Evolutionary conservation across 2,329 filamentous ascomycete species (phyloP).

Genomic region (Diaporthe vexans): DNA sequence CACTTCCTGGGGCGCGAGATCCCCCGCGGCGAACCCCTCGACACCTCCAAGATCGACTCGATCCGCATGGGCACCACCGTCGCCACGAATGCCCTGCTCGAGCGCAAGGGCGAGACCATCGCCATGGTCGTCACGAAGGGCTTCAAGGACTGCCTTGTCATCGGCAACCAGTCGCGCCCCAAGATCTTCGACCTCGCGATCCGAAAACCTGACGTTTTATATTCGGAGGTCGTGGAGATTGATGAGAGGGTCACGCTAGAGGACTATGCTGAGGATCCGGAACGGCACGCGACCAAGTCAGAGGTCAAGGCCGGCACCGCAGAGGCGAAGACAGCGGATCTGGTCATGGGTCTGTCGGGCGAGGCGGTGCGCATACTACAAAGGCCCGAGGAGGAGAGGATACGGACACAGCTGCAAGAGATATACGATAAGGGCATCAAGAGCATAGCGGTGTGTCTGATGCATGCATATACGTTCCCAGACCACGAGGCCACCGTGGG

Average conservation of each 20-base stretch:
- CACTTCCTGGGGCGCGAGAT: conserved; percentile 82
- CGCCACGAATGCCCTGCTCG: conserved; percentile 90
- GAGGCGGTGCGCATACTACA: conserved; percentile 80
- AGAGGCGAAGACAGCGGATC: conserved; percentile 62
- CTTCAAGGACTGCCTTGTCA: conserved; percentile 88
- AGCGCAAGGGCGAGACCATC: conserved; percentile 90
- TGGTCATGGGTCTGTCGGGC: conserved; percentile 80
- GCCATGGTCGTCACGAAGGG: conserved; percentile 89
- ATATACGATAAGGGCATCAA: conserved; percentile 79
- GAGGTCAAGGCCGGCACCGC: conserved; percentile 65
- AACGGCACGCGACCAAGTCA: conserved; percentile 68
- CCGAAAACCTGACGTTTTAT: conserved; percentile 87
- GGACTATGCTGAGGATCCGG: conserved; percentile 91
- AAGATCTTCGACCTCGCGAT: conserved; percentile 94
- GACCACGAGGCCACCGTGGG: conserved; percentile 86
- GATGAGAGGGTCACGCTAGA: conserved; percentile 93
- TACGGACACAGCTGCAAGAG: conserved; percentile 72
- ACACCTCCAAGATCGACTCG: conserved; percentile 87
- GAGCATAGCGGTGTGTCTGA: conserved; percentile 90
- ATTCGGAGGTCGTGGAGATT: conserved; percentile 88
- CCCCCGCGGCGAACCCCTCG: conserved; percentile 82
- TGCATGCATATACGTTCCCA: conserved; percentile 94
- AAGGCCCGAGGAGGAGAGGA: conserved; percentile 69
- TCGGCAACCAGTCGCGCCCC: conserved; percentile 91
- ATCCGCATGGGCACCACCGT: conserved; percentile 98